Conservation (phyloP, 805 yeast genomes). For the Ogataea ganodermae region DNA sequence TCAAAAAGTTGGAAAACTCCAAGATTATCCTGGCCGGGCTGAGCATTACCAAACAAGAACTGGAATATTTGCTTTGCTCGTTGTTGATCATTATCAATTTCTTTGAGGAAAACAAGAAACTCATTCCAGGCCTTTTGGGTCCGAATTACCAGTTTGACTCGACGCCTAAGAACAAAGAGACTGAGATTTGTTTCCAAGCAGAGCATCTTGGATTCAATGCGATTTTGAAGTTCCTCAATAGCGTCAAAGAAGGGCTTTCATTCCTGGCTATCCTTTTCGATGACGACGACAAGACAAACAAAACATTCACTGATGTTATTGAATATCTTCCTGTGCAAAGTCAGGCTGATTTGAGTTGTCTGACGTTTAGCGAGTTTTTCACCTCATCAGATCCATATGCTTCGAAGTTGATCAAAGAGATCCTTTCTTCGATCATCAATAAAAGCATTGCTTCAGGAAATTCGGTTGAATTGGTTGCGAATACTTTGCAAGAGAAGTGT, state of each 20-base stretch:
- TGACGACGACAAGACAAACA: constrained; percentile 49
- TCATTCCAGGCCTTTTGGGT: constrained; percentile 62
- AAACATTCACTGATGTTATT: constrained; percentile 63
- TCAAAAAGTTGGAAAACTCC: constrained; percentile 43
- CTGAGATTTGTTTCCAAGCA: constrained; percentile 77
- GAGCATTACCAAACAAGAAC: constrained; percentile 48
- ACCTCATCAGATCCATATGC: constrained; percentile 62
- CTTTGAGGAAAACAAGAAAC: constrained; percentile 63
- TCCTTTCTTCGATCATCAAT: constrained; percentile 85
- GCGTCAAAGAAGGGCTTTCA: constrained; percentile 87
- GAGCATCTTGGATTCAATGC: constrained; percentile 89
- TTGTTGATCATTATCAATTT: constrained; percentile 68
- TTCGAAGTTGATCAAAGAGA: constrained; percentile 73
- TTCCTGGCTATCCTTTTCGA: constrained; percentile 80
- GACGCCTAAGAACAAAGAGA: constrained; percentile 42
- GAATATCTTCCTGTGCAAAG: constrained; percentile 66
- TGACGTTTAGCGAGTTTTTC: constrained; percentile 76
- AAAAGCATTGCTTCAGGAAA: constrained; percentile 89
- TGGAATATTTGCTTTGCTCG: constrained; percentile 72
- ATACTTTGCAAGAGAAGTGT: constrained; percentile 86
- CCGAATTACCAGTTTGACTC: constrained; percentile 55
- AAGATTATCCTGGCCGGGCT: constrained; percentile 45
- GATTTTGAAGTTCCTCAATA: constrained; percentile 67
- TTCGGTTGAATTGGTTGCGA: constrained; percentile 86
- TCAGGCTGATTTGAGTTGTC: constrained; percentile 63